Conservation (phyloP, 2,329 filamentous ascomycete species). For the Pseudovirgaria hyperparasitica region DNA sequence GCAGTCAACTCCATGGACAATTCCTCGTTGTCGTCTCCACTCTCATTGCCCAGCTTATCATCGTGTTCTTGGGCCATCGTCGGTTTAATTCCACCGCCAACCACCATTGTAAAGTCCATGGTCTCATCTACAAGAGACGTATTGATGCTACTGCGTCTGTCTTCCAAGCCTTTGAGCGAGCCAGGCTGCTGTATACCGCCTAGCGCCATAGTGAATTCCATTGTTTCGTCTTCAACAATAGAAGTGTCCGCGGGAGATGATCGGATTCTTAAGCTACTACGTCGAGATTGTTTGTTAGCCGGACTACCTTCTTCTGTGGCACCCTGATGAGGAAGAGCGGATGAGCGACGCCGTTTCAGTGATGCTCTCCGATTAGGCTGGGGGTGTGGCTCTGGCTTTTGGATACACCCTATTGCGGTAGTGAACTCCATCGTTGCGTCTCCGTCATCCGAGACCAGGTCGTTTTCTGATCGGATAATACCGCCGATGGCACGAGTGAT, state of each 20-base stretch:
- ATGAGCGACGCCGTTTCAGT: conserved; percentile 31
- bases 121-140: conserved; percentile 20
- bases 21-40: conserved; percentile 27
- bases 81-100: conserved; percentile 12
- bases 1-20: conserved; percentile 41
- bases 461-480: conserved; percentile 46
- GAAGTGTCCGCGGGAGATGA: conserved; percentile 20
- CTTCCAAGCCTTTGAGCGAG: conserved; percentile 5
- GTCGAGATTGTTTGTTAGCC: conserved; percentile 19
- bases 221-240: conserved; percentile 26
- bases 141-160: conserved; percentile 14
- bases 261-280: conserved; percentile 26
- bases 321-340: conserved; percentile 14
- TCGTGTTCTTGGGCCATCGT: conserved; percentile 1
- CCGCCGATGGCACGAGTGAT: conserved; percentile 73
- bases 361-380: conserved; percentile 20
- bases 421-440: conserved; percentile 45
- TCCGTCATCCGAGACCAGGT: conserved; percentile 25
- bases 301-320: conserved; percentile 23
- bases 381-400: conserved; percentile 17
- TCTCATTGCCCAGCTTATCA: conserved; percentile 5
- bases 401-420: conserved; percentile 39
- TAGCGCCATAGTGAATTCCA: conserved; percentile 27
- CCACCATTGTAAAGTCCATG: conserved; percentile 27
- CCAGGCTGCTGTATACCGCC: conserved; percentile 18